Evolutionary conservation across 768 basidiomycete species (phyloP).

Genomic region (Daedaleopsis nitida): DNA sequence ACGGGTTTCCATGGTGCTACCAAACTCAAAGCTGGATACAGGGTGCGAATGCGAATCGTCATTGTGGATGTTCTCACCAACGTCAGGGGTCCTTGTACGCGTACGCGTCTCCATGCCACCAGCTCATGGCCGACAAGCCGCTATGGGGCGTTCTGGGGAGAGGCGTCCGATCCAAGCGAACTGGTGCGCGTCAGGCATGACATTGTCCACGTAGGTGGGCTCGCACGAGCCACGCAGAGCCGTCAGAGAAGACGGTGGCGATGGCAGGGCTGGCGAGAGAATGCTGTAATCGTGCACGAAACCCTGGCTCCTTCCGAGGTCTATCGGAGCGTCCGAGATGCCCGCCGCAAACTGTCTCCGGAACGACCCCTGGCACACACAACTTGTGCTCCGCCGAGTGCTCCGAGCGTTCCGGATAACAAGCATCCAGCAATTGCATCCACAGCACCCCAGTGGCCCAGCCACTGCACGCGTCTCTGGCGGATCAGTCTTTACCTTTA

Average conservation of each 20-base stretch:
- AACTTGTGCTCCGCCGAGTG: not conserved
- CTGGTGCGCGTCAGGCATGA: not conserved
- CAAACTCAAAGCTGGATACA: not conserved
- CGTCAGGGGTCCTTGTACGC: constrained; percentile 4
- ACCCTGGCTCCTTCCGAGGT: constrained; percentile 9
- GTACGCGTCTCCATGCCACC: constrained; percentile 18
- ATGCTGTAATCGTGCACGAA: not conserved
- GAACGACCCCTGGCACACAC: constrained; percentile 7
- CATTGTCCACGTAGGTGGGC: constrained; percentile 2
- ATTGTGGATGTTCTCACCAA: constrained; percentile 16
- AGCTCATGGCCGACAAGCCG: constrained; percentile 10
- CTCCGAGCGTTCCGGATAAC: not conserved
- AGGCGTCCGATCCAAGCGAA: constrained; percentile 8
- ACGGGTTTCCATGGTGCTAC: not conserved
- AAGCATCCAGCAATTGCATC: not conserved
- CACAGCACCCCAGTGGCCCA: not conserved
- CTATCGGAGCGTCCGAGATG: constrained; percentile 16
- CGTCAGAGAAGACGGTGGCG: constrained; percentile 5
- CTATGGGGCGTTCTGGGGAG: not conserved
- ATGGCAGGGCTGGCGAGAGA: not conserved
- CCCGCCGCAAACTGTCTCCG: constrained; percentile 16
- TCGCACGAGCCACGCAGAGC: constrained; percentile 17
- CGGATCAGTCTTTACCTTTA: not conserved
- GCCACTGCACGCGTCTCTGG: not conserved
- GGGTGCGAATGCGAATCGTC: not conserved